Evolutionary conservation across 768 basidiomycete genomes (phyloP), one percentile per base, ranked within the genome.

Genomic region (Polyporus arcularius): DNA sequence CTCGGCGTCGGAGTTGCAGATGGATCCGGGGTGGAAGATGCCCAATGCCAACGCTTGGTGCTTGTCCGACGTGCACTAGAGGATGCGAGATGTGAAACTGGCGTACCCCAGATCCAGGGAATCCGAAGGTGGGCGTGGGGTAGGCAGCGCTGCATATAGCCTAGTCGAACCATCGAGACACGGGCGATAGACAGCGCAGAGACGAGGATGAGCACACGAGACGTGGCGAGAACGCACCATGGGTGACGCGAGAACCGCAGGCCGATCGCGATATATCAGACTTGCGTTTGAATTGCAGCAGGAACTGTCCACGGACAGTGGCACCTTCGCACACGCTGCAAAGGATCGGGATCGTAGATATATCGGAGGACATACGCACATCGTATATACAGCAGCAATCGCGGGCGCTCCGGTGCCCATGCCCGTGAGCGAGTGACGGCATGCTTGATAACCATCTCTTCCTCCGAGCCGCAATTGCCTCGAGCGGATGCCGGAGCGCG

Each of bases 31-130:
- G 21, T 26, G 21, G 43, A 26, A 45, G 43, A 7, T 7, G 16
- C 43, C n/a, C 7, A 26, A 16, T 18, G 50, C 15, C 28, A 16
- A 31, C 9, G 31, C 15, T 28, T n/a, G 28, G 16, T 28, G 32
- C 32, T 31, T 14, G 21, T 11, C 26, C 14, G 15, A 15, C 15
- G 32, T 39, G 50, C 30, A 52, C 50, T 52, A 52, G 50, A 52
- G 50, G 50, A 18, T 52, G 50, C 50, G 50, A 52, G 50, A 52
- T 52, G 50, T 52, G 50, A 52, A 35, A 52, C 15, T 30, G 50
- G 31, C 32, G 50, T 10, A 52, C 50, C 50, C 50, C 50, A 52
- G 50, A 52, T 52, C 50, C 30, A 14, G 30, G 30, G 52, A 26
- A 26, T 26, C 21, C 21, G 21, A 39, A 41, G 52, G 38, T 41